These are phyloP conservation scores for Tirmania nivea DNA, from an alignment of 495 filamentous ascomycete genomes.

Conservation along the genomic window DNA sequence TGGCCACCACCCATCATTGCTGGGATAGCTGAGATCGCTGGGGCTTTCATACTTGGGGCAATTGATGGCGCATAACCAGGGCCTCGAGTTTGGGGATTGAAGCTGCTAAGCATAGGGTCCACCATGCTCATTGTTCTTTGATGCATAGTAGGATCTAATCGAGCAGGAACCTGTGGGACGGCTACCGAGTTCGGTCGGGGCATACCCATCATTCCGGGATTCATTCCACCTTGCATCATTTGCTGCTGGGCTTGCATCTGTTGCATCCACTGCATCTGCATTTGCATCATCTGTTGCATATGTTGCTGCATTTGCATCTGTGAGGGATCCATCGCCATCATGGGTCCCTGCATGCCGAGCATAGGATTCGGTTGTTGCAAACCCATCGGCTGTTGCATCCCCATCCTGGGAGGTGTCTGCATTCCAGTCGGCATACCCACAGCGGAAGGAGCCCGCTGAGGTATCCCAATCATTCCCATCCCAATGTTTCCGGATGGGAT, in stretches of 20 bases:
- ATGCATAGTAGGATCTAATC: constrained; percentile 13
- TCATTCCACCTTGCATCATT: constrained; percentile 17
- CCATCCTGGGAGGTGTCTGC: constrained; percentile 22
- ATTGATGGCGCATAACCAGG: constrained; percentile 32
- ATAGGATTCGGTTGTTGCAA: neutral
- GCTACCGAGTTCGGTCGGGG: neutral
- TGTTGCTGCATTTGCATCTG: constrained; percentile 70
- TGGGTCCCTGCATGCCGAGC: constrained; percentile 25
- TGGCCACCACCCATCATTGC: constrained; percentile 15
- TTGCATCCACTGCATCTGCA: constrained; percentile 87
- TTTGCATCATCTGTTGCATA: constrained; percentile 61
- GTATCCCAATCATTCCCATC: constrained; percentile 14
- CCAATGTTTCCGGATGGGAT: constrained; percentile 21
- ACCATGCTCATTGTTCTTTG: constrained; percentile 59
- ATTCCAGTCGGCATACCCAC: constrained; percentile 1
- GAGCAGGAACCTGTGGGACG: constrained; percentile 20
- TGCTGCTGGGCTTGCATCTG: constrained; percentile 37
- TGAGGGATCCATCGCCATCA: constrained; percentile 44
- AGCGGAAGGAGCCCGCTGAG: too few relatives aligned
- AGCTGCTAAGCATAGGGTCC: constrained; percentile 30
- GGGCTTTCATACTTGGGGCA: constrained; percentile 11
- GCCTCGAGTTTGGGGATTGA: constrained; percentile 24
- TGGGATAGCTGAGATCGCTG: too few relatives aligned
- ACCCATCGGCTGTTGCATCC: neutral
- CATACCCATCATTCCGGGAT: constrained; percentile 3